Evolutionary conservation across 129 eudicot genomes (phyloP).

Genomic region (Tagetes patula): DNA sequence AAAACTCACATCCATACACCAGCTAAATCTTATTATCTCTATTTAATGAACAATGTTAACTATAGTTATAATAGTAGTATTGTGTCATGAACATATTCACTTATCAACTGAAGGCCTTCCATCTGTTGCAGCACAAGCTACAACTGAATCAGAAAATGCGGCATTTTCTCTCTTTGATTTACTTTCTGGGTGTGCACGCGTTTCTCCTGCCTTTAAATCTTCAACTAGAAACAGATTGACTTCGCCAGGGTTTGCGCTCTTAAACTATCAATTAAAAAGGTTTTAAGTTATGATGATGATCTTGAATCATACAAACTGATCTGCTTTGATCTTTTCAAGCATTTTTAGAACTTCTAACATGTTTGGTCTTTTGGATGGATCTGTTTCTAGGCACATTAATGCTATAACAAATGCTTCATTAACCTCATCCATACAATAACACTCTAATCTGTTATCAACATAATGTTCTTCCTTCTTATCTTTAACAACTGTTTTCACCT

Average conservation of each 20-base stretch:
- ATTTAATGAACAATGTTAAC: constrained; percentile 4
- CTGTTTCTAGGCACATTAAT: constrained; percentile 73
- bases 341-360: constrained; percentile 81
- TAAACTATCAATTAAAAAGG: not conserved
- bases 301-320: constrained; percentile 26
- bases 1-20: no score
- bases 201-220: constrained; percentile 81
- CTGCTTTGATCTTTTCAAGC: constrained; percentile 64
- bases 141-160: constrained; percentile 63
- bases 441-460: constrained; percentile 58
- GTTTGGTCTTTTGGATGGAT: constrained; percentile 76
- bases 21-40: not conserved
- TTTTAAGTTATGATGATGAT: constrained; percentile 13
- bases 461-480: constrained; percentile 77
- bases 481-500: constrained; percentile 85
- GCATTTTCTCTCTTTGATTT: constrained; percentile 71
- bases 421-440: constrained; percentile 49
- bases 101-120: constrained; percentile 62
- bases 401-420: constrained; percentile 60
- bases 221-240: constrained; percentile 57
- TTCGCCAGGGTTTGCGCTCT: not conserved
- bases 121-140: constrained; percentile 50
- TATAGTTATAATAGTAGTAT: constrained; percentile 1
- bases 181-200: constrained; percentile 60
- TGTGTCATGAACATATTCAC: constrained; percentile 43